These are phyloP conservation scores for Neurospora sp. DNA, from an alignment of 495 filamentous ascomycete genomes.

Conservation along the genomic window DNA sequence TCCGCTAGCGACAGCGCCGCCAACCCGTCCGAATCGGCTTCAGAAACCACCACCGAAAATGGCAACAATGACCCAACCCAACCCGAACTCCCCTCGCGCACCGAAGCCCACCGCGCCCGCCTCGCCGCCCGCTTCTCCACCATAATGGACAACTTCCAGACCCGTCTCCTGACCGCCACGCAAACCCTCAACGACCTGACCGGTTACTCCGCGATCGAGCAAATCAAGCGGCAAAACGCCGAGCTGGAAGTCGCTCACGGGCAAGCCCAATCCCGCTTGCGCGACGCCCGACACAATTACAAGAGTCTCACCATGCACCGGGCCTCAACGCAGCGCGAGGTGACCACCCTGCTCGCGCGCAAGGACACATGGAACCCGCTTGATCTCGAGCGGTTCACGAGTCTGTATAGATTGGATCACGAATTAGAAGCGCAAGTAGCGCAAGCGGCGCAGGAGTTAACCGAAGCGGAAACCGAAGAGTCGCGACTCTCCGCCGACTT, in stretches of 20 bases:
- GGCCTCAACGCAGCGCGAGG: conserved; percentile 84
- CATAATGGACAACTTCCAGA: conserved; percentile 83
- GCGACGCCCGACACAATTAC: conserved; percentile 62
- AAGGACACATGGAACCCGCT: conserved; percentile 82
- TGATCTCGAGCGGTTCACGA: conserved; percentile 92
- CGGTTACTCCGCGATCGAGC: conserved; percentile 87
- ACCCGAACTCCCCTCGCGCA: conserved; percentile 61
- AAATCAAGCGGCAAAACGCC: conserved; percentile 66
- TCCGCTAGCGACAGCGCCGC: conserved; percentile 1
- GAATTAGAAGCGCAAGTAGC: conserved; percentile 80
- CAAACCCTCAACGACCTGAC: conserved; percentile 89
- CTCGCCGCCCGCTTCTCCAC: conserved; percentile 62
- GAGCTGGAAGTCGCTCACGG: conserved; percentile 57
- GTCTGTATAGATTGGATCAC: conserved; percentile 85
- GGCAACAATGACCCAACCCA: neutral
- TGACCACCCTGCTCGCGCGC: conserved; percentile 83
- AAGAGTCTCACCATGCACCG: conserved; percentile 67
- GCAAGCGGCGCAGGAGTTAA: conserved; percentile 59
- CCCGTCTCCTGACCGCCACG: conserved; percentile 71
- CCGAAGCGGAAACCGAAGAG: conserved; percentile 63
- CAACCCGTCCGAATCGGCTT: neutral
- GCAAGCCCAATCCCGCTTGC: conserved; percentile 52
- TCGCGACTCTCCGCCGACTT: conserved; percentile 63
- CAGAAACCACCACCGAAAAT: neutral
- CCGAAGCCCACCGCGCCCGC: conserved; percentile 60